Conservation (phyloP, 257 asterid genomes). For the Ajuga chamaepitys region DNA sequence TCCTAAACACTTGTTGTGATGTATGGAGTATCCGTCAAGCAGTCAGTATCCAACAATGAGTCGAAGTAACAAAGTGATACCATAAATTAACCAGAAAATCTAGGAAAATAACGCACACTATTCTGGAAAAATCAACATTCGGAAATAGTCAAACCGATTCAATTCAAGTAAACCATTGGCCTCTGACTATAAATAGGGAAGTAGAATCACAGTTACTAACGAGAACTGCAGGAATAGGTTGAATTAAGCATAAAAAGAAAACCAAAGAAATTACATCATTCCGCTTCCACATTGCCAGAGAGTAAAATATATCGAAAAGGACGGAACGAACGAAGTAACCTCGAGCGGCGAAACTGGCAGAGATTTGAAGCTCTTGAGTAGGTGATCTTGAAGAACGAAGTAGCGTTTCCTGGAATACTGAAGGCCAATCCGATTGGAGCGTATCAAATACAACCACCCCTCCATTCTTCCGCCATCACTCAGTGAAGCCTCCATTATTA, state of each 20-base stretch:
- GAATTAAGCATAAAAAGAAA: slow-evolving; percentile 4
- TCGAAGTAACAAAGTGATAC: neutral
- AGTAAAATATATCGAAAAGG: neutral
- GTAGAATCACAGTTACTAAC: neutral
- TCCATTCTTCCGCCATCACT: slow-evolving; percentile 70
- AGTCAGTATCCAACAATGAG: neutral
- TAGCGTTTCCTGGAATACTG: slow-evolving; percentile 88
- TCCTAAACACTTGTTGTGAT: neutral
- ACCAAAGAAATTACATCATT: slow-evolving; percentile 3
- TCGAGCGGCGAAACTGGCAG: slow-evolving; percentile 51
- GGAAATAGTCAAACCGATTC: slow-evolving; percentile 1
- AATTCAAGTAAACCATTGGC: neutral
- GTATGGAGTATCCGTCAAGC: neutral
- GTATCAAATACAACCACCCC: slow-evolving; percentile 88
- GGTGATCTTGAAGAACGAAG: slow-evolving; percentile 82
- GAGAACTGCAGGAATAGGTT: neutral
- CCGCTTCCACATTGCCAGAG: neutral
- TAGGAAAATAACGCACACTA: neutral
- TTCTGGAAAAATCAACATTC: slow-evolving; percentile 11
- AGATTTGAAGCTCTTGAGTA: slow-evolving; percentile 81
- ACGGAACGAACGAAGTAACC: slow-evolving; percentile 27
- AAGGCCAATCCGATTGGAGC: slow-evolving; percentile 82
- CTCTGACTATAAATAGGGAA: neutral
- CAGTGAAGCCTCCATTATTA: slow-evolving; percentile 41
- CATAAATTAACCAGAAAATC: neutral